phyloP scores from a whole-genome alignment of 106 monocot species.

The Dendrobium chrysotoxum region DNA sequence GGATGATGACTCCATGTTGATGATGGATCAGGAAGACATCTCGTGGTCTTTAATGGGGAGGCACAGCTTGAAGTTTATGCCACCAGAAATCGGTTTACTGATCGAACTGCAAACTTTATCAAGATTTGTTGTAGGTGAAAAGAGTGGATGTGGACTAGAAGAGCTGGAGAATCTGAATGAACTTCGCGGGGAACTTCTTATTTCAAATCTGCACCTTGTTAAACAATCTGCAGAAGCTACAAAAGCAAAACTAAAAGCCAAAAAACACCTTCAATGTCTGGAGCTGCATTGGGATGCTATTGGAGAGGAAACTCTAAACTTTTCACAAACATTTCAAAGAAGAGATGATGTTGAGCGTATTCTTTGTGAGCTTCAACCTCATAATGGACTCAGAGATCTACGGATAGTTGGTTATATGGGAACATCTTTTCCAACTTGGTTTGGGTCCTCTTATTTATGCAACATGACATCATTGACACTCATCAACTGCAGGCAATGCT shows the following conservation, averaged over 20 bases:
- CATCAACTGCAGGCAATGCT: too few species aligned
- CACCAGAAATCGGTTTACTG: conserved; percentile 16
- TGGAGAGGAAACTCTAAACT: too few species aligned
- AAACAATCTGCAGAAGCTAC: conserved; percentile 5
- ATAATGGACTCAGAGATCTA: too few species aligned
- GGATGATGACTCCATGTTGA: neutral
- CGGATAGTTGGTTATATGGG: too few species aligned
- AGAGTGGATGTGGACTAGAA: conserved; percentile 8
- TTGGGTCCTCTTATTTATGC: too few species aligned
- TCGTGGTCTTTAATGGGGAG: neutral
- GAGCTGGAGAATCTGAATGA: conserved; percentile 20
- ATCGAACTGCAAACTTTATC: conserved; percentile 11
- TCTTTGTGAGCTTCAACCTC: too few species aligned
- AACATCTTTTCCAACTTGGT: too few species aligned
- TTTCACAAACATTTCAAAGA: too few species aligned
- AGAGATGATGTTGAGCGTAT: too few species aligned
- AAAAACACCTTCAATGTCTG: conserved; percentile 4
- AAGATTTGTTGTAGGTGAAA: conserved; percentile 4
- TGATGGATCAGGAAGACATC: neutral
- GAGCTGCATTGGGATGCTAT: neutral
- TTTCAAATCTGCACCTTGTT: conserved; percentile 10
- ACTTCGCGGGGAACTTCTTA: conserved; percentile 6
- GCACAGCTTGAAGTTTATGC: neutral
- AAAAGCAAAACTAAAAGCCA: conserved; percentile 14
- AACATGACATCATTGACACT: too few species aligned